Percentiles rank a stretch among this genome's conserved stretches.
These are phyloP conservation scores for Xerocomus minutiporus DNA, from an alignment of 1,284 basidiomycete genomes.

Conservation along the genomic window DNA sequence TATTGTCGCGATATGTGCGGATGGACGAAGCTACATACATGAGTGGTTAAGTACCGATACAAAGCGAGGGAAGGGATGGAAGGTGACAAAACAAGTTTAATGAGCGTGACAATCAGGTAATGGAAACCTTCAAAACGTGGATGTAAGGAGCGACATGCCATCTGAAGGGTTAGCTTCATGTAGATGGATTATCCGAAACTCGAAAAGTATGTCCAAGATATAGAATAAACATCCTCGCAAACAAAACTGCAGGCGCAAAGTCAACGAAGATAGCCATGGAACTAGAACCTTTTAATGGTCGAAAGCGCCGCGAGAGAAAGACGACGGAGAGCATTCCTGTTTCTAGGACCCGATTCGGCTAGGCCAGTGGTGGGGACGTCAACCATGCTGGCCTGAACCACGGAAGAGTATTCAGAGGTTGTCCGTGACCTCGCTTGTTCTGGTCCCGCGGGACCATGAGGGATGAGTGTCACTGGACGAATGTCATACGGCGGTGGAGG, in stretches of 20 bases:
- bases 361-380: slow-evolving; percentile 12
- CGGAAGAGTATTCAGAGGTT: slow-evolving; percentile 24
- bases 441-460: slow-evolving; percentile 6
- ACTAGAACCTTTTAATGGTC: slow-evolving; percentile 23
- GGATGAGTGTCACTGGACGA: slow-evolving; percentile 1
- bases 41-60: slow-evolving; percentile 11
- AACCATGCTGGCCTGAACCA: slow-evolving; percentile 11
- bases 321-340: slow-evolving; percentile 25
- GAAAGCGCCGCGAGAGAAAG: slow-evolving; percentile 29
- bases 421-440: slow-evolving; percentile 17
- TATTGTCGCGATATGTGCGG: not conserved
- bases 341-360: slow-evolving; percentile 13
- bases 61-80: slow-evolving; percentile 12
- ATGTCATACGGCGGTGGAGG: slow-evolving; percentile 26
- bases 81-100: slow-evolving; percentile 3
- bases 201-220: slow-evolving; percentile 9
- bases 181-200: not conserved
- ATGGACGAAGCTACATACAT: slow-evolving; percentile 4
- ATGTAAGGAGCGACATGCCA: slow-evolving; percentile 8
- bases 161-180: not conserved
- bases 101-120: not conserved
- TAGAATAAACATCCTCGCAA: not conserved
- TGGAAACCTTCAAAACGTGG: slow-evolving; percentile 1
- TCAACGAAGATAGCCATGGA: not conserved
- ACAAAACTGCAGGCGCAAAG: slow-evolving; percentile 2